Conservation (phyloP, 305 asterid species). For the Ajuga reptans region DNA sequence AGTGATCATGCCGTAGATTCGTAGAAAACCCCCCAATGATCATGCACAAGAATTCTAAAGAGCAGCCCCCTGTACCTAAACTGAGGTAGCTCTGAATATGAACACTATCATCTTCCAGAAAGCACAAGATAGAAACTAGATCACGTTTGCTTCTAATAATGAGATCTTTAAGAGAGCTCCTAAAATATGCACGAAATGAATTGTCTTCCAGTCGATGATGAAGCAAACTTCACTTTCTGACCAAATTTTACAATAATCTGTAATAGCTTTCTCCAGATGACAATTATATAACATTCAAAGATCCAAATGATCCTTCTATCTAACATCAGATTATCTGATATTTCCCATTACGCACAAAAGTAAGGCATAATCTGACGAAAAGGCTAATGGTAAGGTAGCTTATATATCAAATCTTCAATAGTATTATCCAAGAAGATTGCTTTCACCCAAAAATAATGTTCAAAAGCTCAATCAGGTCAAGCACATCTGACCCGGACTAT, state of each 20-base stretch:
- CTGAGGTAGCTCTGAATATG: neutral
- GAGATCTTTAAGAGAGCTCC: no score
- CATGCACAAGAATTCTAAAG: constrained; percentile 15
- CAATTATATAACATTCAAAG: neutral
- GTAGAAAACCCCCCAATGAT: neutral
- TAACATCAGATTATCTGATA: neutral
- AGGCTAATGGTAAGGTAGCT: neutral
- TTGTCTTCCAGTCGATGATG: neutral
- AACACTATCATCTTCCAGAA: neutral
- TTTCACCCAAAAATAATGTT: neutral
- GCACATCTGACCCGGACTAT: constrained; percentile 10
- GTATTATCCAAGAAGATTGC: neutral
- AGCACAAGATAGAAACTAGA: no score
- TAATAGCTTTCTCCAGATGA: neutral
- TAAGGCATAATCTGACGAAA: neutral
- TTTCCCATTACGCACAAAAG: neutral
- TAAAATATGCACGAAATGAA: neutral
- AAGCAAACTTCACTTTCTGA: constrained; percentile 1
- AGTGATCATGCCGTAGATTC: neutral
- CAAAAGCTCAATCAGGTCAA: neutral
- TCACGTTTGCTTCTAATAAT: neutral
- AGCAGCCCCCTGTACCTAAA: neutral
- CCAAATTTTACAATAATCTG: neutral
- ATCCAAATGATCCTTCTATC: constrained; percentile 1
- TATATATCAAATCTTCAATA: neutral